Base-by-base conservation (phyloP, 164 flowering plant genomes). In the Platanus orientalis region DNA sequence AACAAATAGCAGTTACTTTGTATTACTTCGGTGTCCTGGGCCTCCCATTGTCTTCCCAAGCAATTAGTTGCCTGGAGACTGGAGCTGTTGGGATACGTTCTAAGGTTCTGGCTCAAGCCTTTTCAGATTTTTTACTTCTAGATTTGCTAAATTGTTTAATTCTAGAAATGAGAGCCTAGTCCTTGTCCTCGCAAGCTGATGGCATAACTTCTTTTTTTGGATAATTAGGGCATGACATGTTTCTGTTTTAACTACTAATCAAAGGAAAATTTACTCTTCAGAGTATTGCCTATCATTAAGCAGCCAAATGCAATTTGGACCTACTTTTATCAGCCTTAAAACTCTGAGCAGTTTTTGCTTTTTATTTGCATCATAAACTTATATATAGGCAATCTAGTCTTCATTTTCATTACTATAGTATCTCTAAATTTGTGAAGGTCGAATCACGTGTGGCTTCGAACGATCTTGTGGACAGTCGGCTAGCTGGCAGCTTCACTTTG, bases 401-500 rank as follows among this genome's bases (percentile, higher is more conserved):
- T 66, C 17, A 34, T 7, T 55, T 28, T 55, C 25, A 49, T 40
- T 52, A 50, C 16, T 0, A 40, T 42, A 6, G 1, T 57, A 13
- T 26, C 44, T 68, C n/a, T 47, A 26, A 65, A 14, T 40, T 71
- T 69, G 34, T 76, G 76, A 75, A 88, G 91, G 85, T 84, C 52
- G 74, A 82, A 68, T 73, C 65, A 5, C 57, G 65, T 26, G 50
- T 73, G 68, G 67, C 48, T 45, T 67, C 73, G 50, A 77, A 81
- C 28, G 61, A 73, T 45, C 64, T 84, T 40, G 80, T 82, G 52
- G 90, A 87, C 63, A 71, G 20, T 24, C 80, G 88, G 27, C 66
- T 87, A 14, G 63, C 54, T 7, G 80, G 84, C 57, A 80, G 72
- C 68, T 86, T 81, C 78, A 88, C 88, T 4, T 29, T 44, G 0